Percentiles rank a stretch among this genome's conserved stretches.
Conservation (phyloP, 345 rosid species). For the Citrus glauca region DNA sequence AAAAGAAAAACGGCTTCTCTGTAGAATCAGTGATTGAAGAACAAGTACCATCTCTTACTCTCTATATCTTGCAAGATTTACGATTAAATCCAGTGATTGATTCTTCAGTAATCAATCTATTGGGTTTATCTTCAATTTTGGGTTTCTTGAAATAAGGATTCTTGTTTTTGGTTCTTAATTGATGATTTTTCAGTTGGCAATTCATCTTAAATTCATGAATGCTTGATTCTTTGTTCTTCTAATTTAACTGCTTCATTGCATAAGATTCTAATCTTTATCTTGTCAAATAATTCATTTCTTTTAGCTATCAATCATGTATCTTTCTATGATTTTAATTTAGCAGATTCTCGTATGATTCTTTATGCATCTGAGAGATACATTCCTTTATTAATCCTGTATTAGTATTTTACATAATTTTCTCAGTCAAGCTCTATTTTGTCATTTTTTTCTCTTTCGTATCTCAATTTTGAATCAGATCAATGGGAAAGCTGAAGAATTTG, state of each 20-base stretch:
- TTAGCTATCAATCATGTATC: neutral
- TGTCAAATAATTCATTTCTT: neutral
- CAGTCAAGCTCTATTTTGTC: neutral
- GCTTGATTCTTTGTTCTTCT: neutral
- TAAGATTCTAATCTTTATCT: too few relatives aligned
- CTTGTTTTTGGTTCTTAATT: neutral
- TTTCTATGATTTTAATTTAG: neutral
- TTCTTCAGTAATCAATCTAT: too few relatives aligned
- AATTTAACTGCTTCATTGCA: too few relatives aligned
- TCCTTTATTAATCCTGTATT: neutral
- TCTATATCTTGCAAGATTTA: too few relatives aligned
- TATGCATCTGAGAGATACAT: neutral
- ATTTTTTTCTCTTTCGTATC: neutral
- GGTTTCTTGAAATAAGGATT: neutral
- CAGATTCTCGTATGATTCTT: neutral
- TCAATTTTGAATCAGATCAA: neutral
- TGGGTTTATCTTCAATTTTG: neutral
- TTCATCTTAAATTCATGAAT: neutral
- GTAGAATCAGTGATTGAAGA: neutral
- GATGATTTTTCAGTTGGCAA: neutral
- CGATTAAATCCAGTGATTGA: neutral
- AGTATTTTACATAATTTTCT: neutral
- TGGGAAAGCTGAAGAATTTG: constrained; percentile 6
- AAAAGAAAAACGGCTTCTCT: too few relatives aligned
- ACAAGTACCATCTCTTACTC: too few relatives aligned